phyloP scores from a whole-genome alignment of 192 early-diverging fungal genomes.

The Podila verticillata region DNA sequence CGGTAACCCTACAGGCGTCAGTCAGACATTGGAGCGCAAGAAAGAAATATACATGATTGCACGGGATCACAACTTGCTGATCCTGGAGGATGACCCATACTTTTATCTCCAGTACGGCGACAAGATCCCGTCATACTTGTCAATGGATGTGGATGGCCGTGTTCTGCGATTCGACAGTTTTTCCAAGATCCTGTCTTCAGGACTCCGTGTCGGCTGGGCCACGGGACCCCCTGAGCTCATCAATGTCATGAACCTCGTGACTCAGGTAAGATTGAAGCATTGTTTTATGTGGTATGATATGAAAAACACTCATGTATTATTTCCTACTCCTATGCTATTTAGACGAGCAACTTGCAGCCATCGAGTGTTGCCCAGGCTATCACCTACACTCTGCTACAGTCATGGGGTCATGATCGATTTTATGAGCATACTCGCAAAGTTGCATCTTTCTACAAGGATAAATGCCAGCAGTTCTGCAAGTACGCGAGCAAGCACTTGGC shows the following conservation, averaged over 20 bases:
- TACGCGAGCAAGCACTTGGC: conserved; percentile 69
- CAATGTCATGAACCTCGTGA: conserved; percentile 84
- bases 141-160: conserved; percentile 87
- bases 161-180: conserved; percentile 94
- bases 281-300: neutral
- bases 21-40: conserved; percentile 80
- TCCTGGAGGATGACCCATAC: conserved; percentile 97
- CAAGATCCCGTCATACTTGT: conserved; percentile 80
- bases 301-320: too few relatives aligned
- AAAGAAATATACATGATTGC: conserved; percentile 81
- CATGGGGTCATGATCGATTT: conserved; percentile 88
- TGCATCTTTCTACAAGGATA: conserved; percentile 76
- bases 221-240: conserved; percentile 75
- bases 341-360: conserved; percentile 86
- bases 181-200: conserved; percentile 91
- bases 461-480: conserved; percentile 74
- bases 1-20: conserved; percentile 91
- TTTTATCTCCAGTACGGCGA: conserved; percentile 84
- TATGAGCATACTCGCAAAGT: conserved; percentile 74
- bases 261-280: conserved; percentile 37
- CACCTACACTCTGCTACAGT: conserved; percentile 72
- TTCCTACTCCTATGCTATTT: conserved; percentile 7
- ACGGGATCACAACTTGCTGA: conserved; percentile 79
- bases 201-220: conserved; percentile 86
- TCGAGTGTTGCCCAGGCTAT: conserved; percentile 85